These are phyloP conservation scores for Olyra latifolia DNA, from an alignment of 176 grass and related monocot genomes.

Conservation along the genomic window DNA sequence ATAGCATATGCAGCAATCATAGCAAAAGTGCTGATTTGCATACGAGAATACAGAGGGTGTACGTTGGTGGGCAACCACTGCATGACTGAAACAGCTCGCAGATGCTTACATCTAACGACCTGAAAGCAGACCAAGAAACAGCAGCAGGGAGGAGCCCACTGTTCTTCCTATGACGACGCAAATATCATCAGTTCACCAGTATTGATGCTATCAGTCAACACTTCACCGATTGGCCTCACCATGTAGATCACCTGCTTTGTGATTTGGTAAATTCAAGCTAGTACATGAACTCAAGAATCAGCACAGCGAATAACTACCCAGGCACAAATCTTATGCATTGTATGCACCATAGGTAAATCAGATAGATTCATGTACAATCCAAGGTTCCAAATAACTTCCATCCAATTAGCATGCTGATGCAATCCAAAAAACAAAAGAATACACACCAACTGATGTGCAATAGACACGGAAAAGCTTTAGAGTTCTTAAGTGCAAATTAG, in stretches of 20 bases:
- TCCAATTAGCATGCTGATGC: background rate
- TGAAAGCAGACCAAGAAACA: background rate
- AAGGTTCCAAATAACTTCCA: background rate
- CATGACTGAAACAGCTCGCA: background rate
- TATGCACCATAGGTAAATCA: slow-evolving; percentile 15
- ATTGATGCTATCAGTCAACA: background rate
- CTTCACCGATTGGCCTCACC: background rate
- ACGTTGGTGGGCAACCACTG: background rate
- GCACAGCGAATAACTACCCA: background rate
- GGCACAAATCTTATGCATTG: background rate
- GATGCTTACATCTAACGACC: slow-evolving; percentile 9
- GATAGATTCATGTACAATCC: slow-evolving; percentile 25
- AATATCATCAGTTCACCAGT: background rate
- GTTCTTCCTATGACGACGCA: background rate
- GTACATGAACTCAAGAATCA: background rate
- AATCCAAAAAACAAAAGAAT: slow-evolving; percentile 4
- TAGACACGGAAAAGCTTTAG: background rate
- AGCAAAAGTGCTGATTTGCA: background rate
- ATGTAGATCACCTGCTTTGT: background rate
- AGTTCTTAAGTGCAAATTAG: slow-evolving; percentile 27
- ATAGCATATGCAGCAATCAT: background rate
- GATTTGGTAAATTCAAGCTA: background rate
- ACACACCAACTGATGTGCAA: slow-evolving; percentile 37
- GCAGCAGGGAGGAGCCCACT: background rate
- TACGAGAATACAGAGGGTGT: background rate